Evolutionary conservation across 306 rosid species (phyloP), one percentile per base, ranked within the genome.

Genomic region (Begonia loranthoides): DNA sequence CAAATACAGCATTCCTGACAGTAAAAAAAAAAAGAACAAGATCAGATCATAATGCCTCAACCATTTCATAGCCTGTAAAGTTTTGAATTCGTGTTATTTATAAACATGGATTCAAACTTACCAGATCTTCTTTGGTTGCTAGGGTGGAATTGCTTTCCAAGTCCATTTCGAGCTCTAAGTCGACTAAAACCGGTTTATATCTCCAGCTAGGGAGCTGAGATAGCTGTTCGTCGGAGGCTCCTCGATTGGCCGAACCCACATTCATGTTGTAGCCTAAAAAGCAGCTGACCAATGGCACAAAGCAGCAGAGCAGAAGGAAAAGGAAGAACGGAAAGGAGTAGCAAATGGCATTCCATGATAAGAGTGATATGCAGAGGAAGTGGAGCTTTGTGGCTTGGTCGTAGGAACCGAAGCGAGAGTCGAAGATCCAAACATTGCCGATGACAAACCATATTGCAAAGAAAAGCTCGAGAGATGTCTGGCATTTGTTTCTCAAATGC

Each of bases 391-490:
- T 94, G 47, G 97, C 87, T 50, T 61, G 73, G 16, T 59, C 72
- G 55, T 80, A 82, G 1, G 94, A 78, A 15, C 85, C 92, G 46
- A 90, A 76, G 39, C 94, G 95, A 21, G 95, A 78, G 70, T 86
- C 92, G 15, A 82, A 82, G 17, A 78, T 67, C 99, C 95, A 90
- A 51, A 90, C 90, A 61, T 90, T 90, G 3, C 99, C 99, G 94
- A 90, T 86, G 68, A 90, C 95, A 64, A 90, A 90, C 95, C 99
- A 90, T 68, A 90, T 78, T 16, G 94, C 99, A 15, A 86, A 85
- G 95, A 90, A 90, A 11, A 90, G 81, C 55, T 90, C 99, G 5
- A 90, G 82, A 33, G 82, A 85, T 16, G 94, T 80, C 62, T 78
- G 43, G 51, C 99, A 90, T 62, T 62, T 78, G 71, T 80, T 70